Evolutionary conservation across 176 grass and related monocot genomes (phyloP).

Genomic region (Thinopyrum elongatum): DNA sequence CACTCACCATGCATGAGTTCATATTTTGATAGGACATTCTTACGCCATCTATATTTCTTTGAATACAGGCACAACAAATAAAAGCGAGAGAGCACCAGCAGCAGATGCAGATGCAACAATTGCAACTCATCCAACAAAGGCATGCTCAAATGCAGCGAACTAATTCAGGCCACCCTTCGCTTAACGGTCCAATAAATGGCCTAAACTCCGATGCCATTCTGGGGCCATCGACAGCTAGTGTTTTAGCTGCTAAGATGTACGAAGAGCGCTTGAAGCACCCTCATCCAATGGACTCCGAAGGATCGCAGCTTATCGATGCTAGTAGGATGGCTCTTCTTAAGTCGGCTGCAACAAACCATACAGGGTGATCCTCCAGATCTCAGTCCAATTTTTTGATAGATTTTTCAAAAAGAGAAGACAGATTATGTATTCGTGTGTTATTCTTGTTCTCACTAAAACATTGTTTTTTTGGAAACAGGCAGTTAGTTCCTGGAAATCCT

Average conservation of each 20-base stretch:
- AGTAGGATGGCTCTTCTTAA: constrained; percentile 94
- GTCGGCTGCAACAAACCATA: constrained; percentile 75
- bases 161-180: constrained; percentile 62
- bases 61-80: constrained; percentile 68
- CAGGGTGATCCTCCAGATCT: constrained; percentile 50
- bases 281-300: constrained; percentile 77
- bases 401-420: constrained; percentile 14
- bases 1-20: neutral
- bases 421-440: constrained; percentile 2
- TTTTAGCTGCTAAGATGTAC: constrained; percentile 95
- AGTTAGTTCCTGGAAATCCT: constrained; percentile 68
- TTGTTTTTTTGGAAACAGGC: constrained; percentile 45
- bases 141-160: constrained; percentile 83
- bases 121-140: constrained; percentile 90
- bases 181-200: constrained; percentile 67
- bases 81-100: constrained; percentile 96
- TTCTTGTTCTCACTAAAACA: neutral
- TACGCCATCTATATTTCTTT: neutral
- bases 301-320: constrained; percentile 78
- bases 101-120: constrained; percentile 92
- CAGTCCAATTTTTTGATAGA: neutral
- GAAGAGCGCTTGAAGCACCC: constrained; percentile 92
- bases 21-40: neutral
- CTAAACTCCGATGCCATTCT: constrained; percentile 80
- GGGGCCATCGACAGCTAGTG: constrained; percentile 81